These are phyloP conservation scores for Vickermania spadyakhi DNA, from an alignment of 208 protist genomes.

Conservation along the genomic window DNA sequence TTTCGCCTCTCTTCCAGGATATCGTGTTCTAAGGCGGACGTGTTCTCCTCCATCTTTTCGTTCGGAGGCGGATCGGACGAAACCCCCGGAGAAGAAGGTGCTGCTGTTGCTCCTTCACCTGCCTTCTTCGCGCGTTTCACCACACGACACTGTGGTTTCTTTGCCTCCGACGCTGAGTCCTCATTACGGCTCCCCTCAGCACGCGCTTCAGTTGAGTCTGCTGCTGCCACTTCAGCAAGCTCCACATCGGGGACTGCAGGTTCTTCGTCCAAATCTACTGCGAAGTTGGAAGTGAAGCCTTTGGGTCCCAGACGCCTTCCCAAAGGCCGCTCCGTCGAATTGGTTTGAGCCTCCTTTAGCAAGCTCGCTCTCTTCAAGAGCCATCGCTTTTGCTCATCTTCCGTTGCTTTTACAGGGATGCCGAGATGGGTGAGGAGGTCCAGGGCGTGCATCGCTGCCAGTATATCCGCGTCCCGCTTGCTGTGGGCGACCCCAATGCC, in stretches of 20 bases:
- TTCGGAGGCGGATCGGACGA: neutral
- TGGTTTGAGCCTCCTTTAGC: neutral
- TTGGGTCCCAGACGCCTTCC: neutral
- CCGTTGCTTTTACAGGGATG: constrained; percentile 9
- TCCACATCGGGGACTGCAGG: constrained; percentile 3
- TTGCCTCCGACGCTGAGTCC: neutral
- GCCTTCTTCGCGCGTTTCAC: neutral
- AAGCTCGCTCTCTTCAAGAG: neutral
- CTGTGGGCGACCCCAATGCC: constrained; percentile 63
- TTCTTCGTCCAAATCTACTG: constrained; percentile 4
- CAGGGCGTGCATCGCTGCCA: constrained; percentile 82
- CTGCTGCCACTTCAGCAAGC: neutral
- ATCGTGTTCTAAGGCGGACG: neutral
- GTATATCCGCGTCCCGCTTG: constrained; percentile 30
- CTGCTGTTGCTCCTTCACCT: neutral
- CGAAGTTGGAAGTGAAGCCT: neutral
- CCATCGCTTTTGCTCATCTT: constrained; percentile 6
- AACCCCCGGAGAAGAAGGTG: neutral
- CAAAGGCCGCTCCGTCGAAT: neutral
- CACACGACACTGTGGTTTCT: neutral
- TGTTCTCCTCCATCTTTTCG: too few relatives aligned
- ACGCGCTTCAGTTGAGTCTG: neutral
- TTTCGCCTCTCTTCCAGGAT: constrained; percentile 4
- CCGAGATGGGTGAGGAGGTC: constrained; percentile 58
- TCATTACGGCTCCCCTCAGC: neutral